Conservation (phyloP, 805 yeast genomes). For the Zygoascus flipseniorum region DNA sequence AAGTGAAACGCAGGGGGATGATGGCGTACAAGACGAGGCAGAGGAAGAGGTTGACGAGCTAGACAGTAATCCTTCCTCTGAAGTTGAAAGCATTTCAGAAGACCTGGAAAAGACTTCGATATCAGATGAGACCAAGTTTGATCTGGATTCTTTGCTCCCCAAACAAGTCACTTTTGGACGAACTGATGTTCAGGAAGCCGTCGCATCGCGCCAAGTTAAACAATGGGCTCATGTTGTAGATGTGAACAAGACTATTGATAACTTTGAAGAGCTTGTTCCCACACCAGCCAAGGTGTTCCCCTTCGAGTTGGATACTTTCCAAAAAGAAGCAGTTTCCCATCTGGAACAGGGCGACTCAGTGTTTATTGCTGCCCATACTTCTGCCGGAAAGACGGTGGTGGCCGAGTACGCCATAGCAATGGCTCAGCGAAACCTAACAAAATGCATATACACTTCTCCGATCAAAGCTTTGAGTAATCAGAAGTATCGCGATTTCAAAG, state of each 20-base stretch:
- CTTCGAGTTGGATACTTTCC: constrained; percentile 88
- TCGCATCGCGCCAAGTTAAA: constrained; percentile 31
- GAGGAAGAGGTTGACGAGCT: constrained; percentile 5
- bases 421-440: constrained; percentile 94
- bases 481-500: constrained; percentile 79
- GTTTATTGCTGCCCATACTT: constrained; percentile 97
- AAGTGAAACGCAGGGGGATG: constrained; percentile 11
- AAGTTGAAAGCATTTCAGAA: constrained; percentile 10
- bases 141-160: constrained; percentile 42
- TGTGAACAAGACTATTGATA: constrained; percentile 69
- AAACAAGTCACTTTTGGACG: constrained; percentile 42
- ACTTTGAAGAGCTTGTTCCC: constrained; percentile 83
- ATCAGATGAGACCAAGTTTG: constrained; percentile 4
- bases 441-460: constrained; percentile 93
- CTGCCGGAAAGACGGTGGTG: constrained; percentile 97
- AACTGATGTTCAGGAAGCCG: constrained; percentile 15
- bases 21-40: constrained; percentile 14
- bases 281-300: constrained; percentile 94
- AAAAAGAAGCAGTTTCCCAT: constrained; percentile 93
- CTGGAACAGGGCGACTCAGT: constrained; percentile 97
- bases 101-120: not conserved
- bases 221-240: constrained; percentile 97
- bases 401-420: constrained; percentile 98
- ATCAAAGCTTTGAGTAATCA: constrained; percentile 86
- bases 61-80: constrained; percentile 9